phyloP scores from a whole-genome alignment of 176 grass and related monocot genomes.

The Aegilops umbellulata region DNA sequence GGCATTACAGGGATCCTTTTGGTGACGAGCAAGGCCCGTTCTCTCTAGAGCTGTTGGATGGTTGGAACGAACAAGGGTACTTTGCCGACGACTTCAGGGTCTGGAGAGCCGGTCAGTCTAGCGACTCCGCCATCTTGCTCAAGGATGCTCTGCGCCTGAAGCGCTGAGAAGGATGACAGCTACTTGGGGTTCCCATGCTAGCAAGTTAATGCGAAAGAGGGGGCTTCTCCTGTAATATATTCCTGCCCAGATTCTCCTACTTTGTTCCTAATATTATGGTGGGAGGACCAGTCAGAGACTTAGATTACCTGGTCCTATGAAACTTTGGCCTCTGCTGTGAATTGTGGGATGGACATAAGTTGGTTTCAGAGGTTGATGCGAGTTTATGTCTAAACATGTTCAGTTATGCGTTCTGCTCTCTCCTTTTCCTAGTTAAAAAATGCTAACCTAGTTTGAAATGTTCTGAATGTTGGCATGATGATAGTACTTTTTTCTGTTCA shows the following conservation, averaged over 20 bases:
- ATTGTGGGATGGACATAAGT: background rate
- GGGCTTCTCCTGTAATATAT: background rate
- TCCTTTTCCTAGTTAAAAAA: no score
- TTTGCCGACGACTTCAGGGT: slow-evolving; percentile 61
- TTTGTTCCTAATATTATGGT: background rate
- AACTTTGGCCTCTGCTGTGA: background rate
- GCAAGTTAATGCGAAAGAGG: background rate
- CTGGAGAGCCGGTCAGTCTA: slow-evolving; percentile 56
- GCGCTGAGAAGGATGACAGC: background rate
- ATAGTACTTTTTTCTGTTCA: no score
- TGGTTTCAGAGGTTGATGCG: background rate
- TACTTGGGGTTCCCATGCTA: background rate
- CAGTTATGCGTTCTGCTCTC: background rate
- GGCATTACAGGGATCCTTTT: slow-evolving; percentile 60
- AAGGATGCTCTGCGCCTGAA: slow-evolving; percentile 28
- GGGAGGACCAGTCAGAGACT: background rate
- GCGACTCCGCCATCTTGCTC: slow-evolving; percentile 46
- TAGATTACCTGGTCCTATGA: background rate
- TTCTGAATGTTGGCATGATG: background rate
- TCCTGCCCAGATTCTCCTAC: background rate
- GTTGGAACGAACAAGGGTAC: slow-evolving; percentile 33
- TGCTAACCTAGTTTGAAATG: background rate
- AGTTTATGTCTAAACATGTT: background rate
- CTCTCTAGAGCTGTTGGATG: slow-evolving; percentile 7
- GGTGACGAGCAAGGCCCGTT: slow-evolving; percentile 66